Conservation (phyloP, 257 asterid genomes). For the Misopates orontium region DNA sequence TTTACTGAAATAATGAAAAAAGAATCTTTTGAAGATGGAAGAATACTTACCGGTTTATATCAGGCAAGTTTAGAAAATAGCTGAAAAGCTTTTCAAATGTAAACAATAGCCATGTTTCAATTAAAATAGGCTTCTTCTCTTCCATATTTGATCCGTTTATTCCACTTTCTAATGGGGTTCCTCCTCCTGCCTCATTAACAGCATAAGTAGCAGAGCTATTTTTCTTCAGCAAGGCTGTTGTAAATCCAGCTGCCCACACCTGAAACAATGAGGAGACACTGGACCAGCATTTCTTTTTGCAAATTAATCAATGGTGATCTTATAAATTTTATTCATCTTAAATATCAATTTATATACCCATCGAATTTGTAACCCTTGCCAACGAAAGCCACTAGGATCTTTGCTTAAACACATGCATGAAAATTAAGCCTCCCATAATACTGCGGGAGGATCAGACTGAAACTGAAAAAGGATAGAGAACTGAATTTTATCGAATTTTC, state of each 20-base stretch:
- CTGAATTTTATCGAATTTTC: too few relatives aligned
- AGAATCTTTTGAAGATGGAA: slow-evolving; percentile 9
- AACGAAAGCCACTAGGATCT: too few relatives aligned
- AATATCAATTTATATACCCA: too few relatives aligned
- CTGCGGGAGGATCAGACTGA: too few relatives aligned
- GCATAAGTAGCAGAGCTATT: slow-evolving; percentile 57
- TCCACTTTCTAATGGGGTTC: slow-evolving; percentile 31
- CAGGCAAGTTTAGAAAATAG: slow-evolving; percentile 57
- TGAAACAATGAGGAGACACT: slow-evolving; percentile 30
- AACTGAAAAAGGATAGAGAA: too few relatives aligned
- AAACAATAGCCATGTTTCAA: slow-evolving; percentile 56
- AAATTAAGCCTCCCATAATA: too few relatives aligned
- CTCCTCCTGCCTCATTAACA: slow-evolving; percentile 40
- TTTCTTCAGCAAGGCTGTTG: slow-evolving; percentile 78
- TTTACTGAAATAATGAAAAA: not conserved
- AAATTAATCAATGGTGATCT: not conserved
- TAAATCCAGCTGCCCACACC: slow-evolving; percentile 99
- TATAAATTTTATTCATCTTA: not conserved
- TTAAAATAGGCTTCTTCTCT: slow-evolving; percentile 38
- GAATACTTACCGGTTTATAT: slow-evolving; percentile 53
- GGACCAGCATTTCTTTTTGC: slow-evolving; percentile 18
- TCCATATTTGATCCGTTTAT: slow-evolving; percentile 31
- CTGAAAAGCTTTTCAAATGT: slow-evolving; percentile 74
- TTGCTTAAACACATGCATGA: too few relatives aligned
- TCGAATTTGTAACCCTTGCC: too few relatives aligned